These are phyloP conservation scores for Hirsutella thompsonii DNA, from an alignment of 2,329 filamentous ascomycete species.

Conservation along the genomic window DNA sequence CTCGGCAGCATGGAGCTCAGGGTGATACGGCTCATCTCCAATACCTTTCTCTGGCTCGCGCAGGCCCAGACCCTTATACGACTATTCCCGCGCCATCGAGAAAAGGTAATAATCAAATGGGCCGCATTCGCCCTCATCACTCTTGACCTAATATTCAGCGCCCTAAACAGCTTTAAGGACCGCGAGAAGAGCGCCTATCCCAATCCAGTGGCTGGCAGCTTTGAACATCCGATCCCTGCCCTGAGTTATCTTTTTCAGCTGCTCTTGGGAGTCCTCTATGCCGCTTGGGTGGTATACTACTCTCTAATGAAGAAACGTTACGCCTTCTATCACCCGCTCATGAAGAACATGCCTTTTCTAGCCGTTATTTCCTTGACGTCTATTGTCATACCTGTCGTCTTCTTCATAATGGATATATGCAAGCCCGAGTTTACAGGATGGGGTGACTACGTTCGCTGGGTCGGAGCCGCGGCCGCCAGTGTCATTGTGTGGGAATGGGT, in stretches of 20 bases:
- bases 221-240: conserved; percentile 82
- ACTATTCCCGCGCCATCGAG: conserved; percentile 87
- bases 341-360: conserved; percentile 78
- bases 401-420: conserved; percentile 84
- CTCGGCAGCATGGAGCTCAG: conserved; percentile 78
- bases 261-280: conserved; percentile 75
- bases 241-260: conserved; percentile 85
- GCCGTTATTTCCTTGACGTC: conserved; percentile 66
- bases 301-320: conserved; percentile 83
- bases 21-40: conserved; percentile 82
- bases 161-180: conserved; percentile 70
- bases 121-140: conserved; percentile 88
- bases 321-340: conserved; percentile 79
- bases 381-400: conserved; percentile 81
- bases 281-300: conserved; percentile 90
- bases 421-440: conserved; percentile 77
- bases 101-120: conserved; percentile 99
- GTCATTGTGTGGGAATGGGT: conserved; percentile 99
- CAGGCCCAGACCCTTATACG: conserved; percentile 95
- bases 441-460: conserved; percentile 94
- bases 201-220: conserved; percentile 54
- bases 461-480: conserved; percentile 85
- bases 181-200: conserved; percentile 31
- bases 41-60: conserved; percentile 93
- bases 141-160: conserved; percentile 81